Percentiles rank a stretch among this genome's conserved stretches.
phyloP scores from a whole-genome alignment of 2,329 filamentous ascomycete species.

The Trichoderma citrinoviride region DNA sequence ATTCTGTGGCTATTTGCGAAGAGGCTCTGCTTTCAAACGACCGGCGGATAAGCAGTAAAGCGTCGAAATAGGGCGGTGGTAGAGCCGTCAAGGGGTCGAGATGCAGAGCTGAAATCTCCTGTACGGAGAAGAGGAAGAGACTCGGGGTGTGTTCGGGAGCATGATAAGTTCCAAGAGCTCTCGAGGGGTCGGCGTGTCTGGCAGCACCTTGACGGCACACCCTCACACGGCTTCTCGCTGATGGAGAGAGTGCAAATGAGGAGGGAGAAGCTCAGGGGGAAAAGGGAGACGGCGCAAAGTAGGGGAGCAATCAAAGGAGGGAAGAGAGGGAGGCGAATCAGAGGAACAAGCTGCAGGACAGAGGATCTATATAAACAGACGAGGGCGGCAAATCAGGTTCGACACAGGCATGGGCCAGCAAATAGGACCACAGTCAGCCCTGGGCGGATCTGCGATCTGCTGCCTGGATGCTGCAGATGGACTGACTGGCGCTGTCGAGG shows the following conservation, averaged over 20 bases:
- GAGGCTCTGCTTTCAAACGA: background rate
- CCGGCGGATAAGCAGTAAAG: background rate
- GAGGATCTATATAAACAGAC: background rate
- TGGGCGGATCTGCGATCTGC: constrained; percentile 21
- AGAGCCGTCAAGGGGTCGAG: constrained; percentile 38
- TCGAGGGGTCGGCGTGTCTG: constrained; percentile 16
- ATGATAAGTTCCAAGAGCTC: constrained; percentile 35
- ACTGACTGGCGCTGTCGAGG: background rate
- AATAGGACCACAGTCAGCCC: constrained; percentile 1
- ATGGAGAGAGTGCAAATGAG: background rate
- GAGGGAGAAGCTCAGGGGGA: background rate
- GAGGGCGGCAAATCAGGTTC: background rate
- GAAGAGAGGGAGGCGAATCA: background rate
- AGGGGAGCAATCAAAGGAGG: background rate
- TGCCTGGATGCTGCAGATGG: constrained; percentile 20
- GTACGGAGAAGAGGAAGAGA: constrained; percentile 39
- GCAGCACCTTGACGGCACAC: constrained; percentile 18
- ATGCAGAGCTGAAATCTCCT: constrained; percentile 42
- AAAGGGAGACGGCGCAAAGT: background rate
- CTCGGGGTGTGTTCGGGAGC: constrained; percentile 38
- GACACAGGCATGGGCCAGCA: background rate
- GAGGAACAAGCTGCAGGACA: background rate
- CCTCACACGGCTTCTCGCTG: constrained; percentile 12
- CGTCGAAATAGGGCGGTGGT: background rate
- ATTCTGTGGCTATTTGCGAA: background rate